Percentiles rank a stretch among this genome's conserved stretches.
phyloP scores from a whole-genome alignment of 164 flowering plant genomes.

The Saururus chinensis region DNA sequence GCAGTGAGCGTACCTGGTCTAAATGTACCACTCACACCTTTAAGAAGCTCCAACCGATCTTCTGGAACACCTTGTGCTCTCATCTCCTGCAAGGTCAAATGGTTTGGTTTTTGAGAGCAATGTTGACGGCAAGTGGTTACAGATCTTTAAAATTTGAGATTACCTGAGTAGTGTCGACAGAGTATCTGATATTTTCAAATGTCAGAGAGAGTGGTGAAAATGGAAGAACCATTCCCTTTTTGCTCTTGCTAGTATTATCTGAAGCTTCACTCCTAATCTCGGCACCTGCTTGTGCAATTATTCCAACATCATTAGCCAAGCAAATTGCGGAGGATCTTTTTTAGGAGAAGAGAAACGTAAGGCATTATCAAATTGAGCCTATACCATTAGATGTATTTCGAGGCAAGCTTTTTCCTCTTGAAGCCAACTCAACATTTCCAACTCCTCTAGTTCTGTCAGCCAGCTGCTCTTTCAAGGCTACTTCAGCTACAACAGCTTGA shows the following conservation, averaged over 20 bases:
- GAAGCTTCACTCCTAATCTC: slow-evolving; percentile 10
- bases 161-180: slow-evolving; percentile 59
- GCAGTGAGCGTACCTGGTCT: slow-evolving; percentile 55
- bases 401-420: slow-evolving; percentile 3
- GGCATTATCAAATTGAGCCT: neutral
- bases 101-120: neutral
- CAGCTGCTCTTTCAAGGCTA: slow-evolving; percentile 10
- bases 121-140: neutral
- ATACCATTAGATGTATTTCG: slow-evolving; percentile 7
- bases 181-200: slow-evolving; percentile 33
- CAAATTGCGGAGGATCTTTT: neutral
- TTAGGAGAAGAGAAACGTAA: neutral
- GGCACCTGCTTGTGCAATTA: neutral
- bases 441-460: slow-evolving; percentile 8
- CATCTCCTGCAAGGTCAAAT: slow-evolving; percentile 39
- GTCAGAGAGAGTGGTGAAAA: slow-evolving; percentile 39
- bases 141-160: neutral
- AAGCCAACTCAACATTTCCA: slow-evolving; percentile 1
- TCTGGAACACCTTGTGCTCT: slow-evolving; percentile 30
- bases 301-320: neutral
- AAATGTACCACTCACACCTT: slow-evolving; percentile 40
- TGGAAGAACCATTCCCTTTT: slow-evolving; percentile 48
- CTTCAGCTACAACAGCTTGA: slow-evolving; percentile 12
- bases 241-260: slow-evolving; percentile 11
- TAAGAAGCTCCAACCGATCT: slow-evolving; percentile 30